A percentile compares a stretch with the other conserved stretches of the same genome.
Conservation (phyloP, 306 rosid species). For the Cucurbita ficifolia region DNA sequence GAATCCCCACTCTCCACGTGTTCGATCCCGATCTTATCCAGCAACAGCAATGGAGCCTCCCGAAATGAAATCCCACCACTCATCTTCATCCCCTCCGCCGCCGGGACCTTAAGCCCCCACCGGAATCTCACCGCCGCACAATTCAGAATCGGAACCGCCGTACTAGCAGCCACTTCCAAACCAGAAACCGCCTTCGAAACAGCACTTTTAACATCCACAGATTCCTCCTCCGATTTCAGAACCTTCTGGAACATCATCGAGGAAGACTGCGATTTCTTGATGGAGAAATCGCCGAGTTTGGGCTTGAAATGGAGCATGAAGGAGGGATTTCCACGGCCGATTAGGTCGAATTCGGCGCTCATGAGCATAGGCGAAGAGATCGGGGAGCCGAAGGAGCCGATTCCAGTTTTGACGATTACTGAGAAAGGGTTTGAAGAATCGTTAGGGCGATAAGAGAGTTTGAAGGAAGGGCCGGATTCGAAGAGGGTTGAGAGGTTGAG, state of each 20-base stretch:
- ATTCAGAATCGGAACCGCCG: slow-evolving; percentile 37
- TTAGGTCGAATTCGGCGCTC: slow-evolving; percentile 68
- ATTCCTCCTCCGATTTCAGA: slow-evolving; percentile 20
- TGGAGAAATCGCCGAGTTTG: slow-evolving; percentile 62
- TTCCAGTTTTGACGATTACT: background rate
- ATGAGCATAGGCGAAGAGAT: slow-evolving; percentile 46
- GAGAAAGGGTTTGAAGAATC: background rate
- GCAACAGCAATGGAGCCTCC: slow-evolving; percentile 59
- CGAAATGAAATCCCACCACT: slow-evolving; percentile 24
- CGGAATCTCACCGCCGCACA: slow-evolving; percentile 47
- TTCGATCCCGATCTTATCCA: slow-evolving; percentile 86
- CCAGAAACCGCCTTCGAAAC: slow-evolving; percentile 33
- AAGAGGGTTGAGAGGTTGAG: slow-evolving; percentile 68
- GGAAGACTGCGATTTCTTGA: slow-evolving; percentile 61
- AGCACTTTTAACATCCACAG: slow-evolving; percentile 15
- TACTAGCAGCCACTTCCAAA: slow-evolving; percentile 53
- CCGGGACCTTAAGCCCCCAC: slow-evolving; percentile 80
- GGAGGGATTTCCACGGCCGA: slow-evolving; percentile 31
- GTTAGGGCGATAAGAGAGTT: background rate
- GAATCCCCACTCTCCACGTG: slow-evolving; percentile 40
- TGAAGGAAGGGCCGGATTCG: slow-evolving; percentile 30
- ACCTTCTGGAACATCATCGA: slow-evolving; percentile 15
- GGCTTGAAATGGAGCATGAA: slow-evolving; percentile 93
- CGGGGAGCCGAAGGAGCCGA: slow-evolving; percentile 29
- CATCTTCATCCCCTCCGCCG: slow-evolving; percentile 24